Evolutionary conservation across 2,329 filamentous ascomycete genomes (phyloP), one percentile per base, ranked within the genome.

Genomic region (Talaromyces sp.): DNA sequence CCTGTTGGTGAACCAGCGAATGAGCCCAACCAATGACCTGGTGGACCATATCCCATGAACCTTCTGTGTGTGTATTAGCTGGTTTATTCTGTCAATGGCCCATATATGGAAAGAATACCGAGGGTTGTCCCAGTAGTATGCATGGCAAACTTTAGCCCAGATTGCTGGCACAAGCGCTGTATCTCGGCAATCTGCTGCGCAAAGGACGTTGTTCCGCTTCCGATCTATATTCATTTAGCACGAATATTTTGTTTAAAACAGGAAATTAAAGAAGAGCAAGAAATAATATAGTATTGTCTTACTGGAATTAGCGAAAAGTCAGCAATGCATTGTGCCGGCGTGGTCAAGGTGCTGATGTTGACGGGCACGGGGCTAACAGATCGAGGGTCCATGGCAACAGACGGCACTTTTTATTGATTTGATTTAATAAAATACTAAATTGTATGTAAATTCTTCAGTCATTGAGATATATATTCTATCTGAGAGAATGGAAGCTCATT

Each of bases 81-180:
- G 27, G 1, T 18, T 40, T 27, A 8, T 56, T 12, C 9, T 0
- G 14, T 14, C 54, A 3, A 14, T 4, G 30, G 14, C 23, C 23
- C 23, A 23, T 23, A 23, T 23, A 18, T 50, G 10, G 14, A 33
- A 28, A 27, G 31, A 85, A 61, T 78, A 92, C 90, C 91, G 63
- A 96, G 83, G 0, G 91, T 96, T 0, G 92, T 96, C 10, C 93
- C 93, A 5, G 92, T 92, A 33, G 89, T 90, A 77, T 96, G 92
- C 90, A 96, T 93, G 44, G 84, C 87, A 71, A 90, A 92, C 65
- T 85, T 87, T 65, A 96, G 76, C 1, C 91, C 91, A 68, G 89
- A 92, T 55, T 84, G 85, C 75, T 89, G 86, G 68, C 96, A 83
- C 54, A 96, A 81, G 60, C 87, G 85, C 78, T 96, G 92, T 28